Conservation (phyloP, 176 grass and related monocot species). For the Carex kokanica region DNA sequence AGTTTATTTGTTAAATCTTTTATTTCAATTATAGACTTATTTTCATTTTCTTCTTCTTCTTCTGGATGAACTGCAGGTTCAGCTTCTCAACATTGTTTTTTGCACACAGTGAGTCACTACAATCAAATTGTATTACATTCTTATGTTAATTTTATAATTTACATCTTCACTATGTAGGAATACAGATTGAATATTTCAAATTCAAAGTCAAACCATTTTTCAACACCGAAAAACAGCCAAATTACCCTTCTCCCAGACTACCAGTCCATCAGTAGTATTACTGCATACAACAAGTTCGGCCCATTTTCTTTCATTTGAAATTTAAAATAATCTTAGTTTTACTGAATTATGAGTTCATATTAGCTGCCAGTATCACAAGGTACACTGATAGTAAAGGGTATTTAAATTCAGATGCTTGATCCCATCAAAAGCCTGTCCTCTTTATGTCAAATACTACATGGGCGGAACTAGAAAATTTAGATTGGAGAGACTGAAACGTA, state of each 20-base stretch:
- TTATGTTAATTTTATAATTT: conserved; percentile 16
- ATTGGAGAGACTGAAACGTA: too few relatives aligned
- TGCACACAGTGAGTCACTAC: conserved; percentile 76
- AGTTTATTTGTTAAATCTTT: neutral
- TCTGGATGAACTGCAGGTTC: conserved; percentile 62
- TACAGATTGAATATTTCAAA: neutral
- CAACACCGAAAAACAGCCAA: neutral
- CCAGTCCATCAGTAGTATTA: neutral
- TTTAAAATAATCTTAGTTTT: neutral
- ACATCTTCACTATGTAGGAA: neutral
- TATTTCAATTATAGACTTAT: conserved; percentile 22
- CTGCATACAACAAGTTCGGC: neutral
- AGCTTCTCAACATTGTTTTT: conserved; percentile 98
- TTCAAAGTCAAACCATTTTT: neutral
- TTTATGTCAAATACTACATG: too few relatives aligned
- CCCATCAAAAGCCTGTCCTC: neutral
- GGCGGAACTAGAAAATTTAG: too few relatives aligned
- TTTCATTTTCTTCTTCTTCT: conserved; percentile 6
- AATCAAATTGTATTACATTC: conserved; percentile 25
- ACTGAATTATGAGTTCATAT: neutral
- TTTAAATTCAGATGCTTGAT: neutral
- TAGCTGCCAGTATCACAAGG: neutral
- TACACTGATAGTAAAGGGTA: neutral
- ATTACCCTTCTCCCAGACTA: neutral
- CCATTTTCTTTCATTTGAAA: neutral